Conservation (phyloP, 345 rosid genomes). For the Hypericum perforatum region DNA sequence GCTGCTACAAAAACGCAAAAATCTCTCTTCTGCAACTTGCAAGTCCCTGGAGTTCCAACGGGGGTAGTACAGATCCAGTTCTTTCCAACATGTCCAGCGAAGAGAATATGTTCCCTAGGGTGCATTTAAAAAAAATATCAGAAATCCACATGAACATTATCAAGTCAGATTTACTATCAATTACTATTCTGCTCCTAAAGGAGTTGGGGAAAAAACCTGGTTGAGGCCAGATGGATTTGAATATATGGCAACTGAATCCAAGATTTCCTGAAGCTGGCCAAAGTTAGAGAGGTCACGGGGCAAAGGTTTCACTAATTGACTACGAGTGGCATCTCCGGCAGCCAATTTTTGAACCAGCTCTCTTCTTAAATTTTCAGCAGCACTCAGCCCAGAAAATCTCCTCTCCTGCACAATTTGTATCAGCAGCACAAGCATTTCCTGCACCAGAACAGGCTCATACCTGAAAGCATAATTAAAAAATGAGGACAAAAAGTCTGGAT, state of each 20-base stretch:
- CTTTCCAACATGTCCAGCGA: slow-evolving; percentile 71
- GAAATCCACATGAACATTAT: not conserved
- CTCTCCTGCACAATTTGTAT: slow-evolving; percentile 88
- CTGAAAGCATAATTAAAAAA: slow-evolving; percentile 32
- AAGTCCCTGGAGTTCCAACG: slow-evolving; percentile 82
- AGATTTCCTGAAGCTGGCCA: slow-evolving; percentile 64
- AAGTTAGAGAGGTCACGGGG: slow-evolving; percentile 78
- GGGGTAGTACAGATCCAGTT: slow-evolving; percentile 88
- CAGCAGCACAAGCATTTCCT: slow-evolving; percentile 81
- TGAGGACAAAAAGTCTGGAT: slow-evolving; percentile 11
- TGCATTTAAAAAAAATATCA: slow-evolving; percentile 6
- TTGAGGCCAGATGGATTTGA: slow-evolving; percentile 80
- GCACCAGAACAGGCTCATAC: slow-evolving; percentile 72
- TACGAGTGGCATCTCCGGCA: slow-evolving; percentile 83
- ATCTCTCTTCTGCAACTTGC: slow-evolving; percentile 96
- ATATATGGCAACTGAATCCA: slow-evolving; percentile 60
- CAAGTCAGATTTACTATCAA: not conserved
- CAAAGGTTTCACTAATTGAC: slow-evolving; percentile 75
- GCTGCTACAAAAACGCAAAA: slow-evolving; percentile 54
- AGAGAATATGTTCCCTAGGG: slow-evolving; percentile 78
- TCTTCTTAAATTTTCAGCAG: slow-evolving; percentile 73
- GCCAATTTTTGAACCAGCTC: slow-evolving; percentile 80
- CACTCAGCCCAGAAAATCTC: slow-evolving; percentile 65
- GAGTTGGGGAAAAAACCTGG: slow-evolving; percentile 52
- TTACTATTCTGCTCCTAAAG: slow-evolving; percentile 8